Evolutionary conservation across 2,329 filamentous ascomycete genomes (phyloP).

Genomic region (Neurospora crassa): DNA sequence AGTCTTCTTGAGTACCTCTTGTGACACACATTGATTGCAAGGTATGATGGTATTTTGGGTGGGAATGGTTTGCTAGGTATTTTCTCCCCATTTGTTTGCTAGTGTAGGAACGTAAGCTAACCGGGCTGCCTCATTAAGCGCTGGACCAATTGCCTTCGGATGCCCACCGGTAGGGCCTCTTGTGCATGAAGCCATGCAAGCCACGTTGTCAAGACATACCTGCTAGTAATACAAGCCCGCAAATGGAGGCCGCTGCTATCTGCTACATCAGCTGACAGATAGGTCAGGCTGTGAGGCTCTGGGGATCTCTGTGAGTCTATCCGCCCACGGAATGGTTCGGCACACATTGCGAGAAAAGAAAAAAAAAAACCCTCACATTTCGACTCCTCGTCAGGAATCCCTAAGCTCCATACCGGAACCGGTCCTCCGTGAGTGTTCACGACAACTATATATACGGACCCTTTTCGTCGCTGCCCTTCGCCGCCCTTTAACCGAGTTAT

Average conservation of each 20-base stretch:
- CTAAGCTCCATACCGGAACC: not conserved
- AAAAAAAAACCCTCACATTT: not conserved
- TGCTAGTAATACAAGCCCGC: not conserved
- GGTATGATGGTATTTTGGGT: not conserved
- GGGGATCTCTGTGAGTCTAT: not conserved
- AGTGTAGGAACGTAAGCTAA: not conserved
- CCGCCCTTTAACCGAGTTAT: not conserved
- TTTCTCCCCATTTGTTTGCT: not conserved
- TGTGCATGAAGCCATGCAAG: not conserved
- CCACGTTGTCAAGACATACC: not conserved
- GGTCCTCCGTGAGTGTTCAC: not conserved
- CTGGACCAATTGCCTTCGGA: not conserved
- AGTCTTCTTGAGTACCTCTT: not conserved
- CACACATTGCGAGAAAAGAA: not conserved
- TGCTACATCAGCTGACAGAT: not conserved
- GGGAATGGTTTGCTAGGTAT: not conserved
- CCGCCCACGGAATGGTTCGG: not conserved
- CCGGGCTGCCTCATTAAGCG: not conserved
- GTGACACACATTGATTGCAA: too few relatives aligned
- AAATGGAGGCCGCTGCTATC: not conserved
- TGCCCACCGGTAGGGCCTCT: not conserved
- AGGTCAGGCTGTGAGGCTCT: not conserved
- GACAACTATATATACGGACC: not conserved
- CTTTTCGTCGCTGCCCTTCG: rapidly evolving
- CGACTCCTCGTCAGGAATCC: not conserved